Evolutionary conservation across 2,329 filamentous ascomycete genomes (phyloP).

Genomic region (Pseudogymnoascus sp.): DNA sequence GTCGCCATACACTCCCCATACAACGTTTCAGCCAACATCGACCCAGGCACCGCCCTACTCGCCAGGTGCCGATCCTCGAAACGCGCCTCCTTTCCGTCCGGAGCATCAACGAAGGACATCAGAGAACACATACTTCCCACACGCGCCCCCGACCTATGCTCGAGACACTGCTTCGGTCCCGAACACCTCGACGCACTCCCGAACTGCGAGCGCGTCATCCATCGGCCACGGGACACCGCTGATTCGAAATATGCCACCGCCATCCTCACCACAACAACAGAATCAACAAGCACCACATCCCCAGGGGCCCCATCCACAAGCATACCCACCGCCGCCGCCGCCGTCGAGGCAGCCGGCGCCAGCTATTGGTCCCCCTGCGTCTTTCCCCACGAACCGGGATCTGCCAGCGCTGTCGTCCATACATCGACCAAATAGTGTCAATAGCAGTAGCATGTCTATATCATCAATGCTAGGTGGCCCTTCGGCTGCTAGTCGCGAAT

Average conservation of each 20-base stretch:
- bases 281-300: slow-evolving; percentile 34
- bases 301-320: slow-evolving; percentile 30
- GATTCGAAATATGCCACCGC: slow-evolving; percentile 39
- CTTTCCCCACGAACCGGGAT: slow-evolving; percentile 46
- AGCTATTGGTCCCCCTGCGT: slow-evolving; percentile 31
- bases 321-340: slow-evolving; percentile 25
- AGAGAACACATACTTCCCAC: slow-evolving; percentile 27
- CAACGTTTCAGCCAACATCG: slow-evolving; percentile 24
- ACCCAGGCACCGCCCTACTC: slow-evolving; percentile 23
- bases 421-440: slow-evolving; percentile 38
- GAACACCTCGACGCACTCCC: slow-evolving; percentile 22
- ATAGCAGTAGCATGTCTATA: slow-evolving; percentile 62
- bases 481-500: slow-evolving; percentile 38
- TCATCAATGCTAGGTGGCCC: slow-evolving; percentile 61
- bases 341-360: slow-evolving; percentile 36
- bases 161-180: slow-evolving; percentile 25
- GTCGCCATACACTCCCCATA: slow-evolving; percentile 26
- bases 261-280: slow-evolving; percentile 42
- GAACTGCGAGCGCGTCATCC: slow-evolving; percentile 29
- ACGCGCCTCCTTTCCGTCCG: slow-evolving; percentile 22
- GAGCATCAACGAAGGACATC: slow-evolving; percentile 29
- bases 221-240: slow-evolving; percentile 26
- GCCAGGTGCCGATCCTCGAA: slow-evolving; percentile 26
- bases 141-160: slow-evolving; percentile 23
- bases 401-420: slow-evolving; percentile 42